Evolutionary conservation across 106 monocot genomes (phyloP).

Genomic region (Apostasia ramifera): DNA sequence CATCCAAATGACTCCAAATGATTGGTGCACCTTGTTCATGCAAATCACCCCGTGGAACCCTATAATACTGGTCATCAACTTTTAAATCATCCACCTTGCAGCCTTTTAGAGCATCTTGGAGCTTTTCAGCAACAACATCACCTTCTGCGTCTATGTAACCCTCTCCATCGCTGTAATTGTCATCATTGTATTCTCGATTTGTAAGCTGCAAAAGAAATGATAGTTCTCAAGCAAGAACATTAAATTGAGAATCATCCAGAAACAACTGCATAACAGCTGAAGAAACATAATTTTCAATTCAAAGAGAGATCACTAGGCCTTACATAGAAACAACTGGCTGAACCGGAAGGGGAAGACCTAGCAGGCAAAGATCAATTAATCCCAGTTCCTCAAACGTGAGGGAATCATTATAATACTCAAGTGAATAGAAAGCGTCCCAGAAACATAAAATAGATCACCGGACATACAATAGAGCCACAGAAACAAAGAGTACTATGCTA

Average conservation of each 20-base stretch:
- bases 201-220: constrained; percentile 45
- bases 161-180: constrained; percentile 35
- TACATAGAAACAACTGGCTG: too few relatives aligned
- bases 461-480: too few relatives aligned
- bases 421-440: too few relatives aligned
- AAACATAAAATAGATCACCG: too few relatives aligned
- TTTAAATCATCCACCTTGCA: constrained; percentile 30
- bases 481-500: too few relatives aligned
- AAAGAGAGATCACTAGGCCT: too few relatives aligned
- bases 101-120: constrained; percentile 58
- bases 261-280: too few relatives aligned
- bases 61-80: constrained; percentile 40
- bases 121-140: constrained; percentile 38
- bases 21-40: constrained; percentile 16
- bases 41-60: constrained; percentile 44
- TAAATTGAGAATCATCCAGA: neutral
- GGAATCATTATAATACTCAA: too few relatives aligned
- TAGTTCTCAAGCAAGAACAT: neutral
- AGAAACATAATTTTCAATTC: too few relatives aligned
- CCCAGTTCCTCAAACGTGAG: too few relatives aligned
- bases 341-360: too few relatives aligned
- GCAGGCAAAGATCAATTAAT: too few relatives aligned
- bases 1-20: constrained; percentile 7
- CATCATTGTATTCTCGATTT: constrained; percentile 50
- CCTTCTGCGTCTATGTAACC: constrained; percentile 23